Conservation (phyloP, 2,329 filamentous ascomycete species). For the Nigrospora oryzae region DNA sequence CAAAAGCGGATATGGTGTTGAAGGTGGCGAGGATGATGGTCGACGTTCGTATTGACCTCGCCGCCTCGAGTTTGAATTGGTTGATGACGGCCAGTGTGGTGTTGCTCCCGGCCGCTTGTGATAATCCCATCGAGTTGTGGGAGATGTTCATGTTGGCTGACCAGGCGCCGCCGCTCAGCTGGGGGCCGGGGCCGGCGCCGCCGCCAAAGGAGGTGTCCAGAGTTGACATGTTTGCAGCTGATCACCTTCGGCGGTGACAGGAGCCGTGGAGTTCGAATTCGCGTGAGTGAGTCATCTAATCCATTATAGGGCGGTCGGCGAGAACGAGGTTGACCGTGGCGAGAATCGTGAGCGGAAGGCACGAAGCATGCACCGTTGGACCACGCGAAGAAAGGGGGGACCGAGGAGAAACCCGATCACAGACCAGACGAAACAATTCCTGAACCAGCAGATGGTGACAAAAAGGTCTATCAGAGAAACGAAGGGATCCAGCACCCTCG, state of each 20-base stretch:
- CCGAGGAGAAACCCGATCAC: slow-evolving; percentile 25
- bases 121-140: slow-evolving; percentile 12
- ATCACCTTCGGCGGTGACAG: slow-evolving; percentile 18
- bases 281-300: slow-evolving; percentile 33
- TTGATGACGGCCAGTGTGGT: slow-evolving; percentile 38
- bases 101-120: slow-evolving; percentile 25
- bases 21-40: slow-evolving; percentile 53
- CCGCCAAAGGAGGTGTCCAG: slow-evolving; percentile 6
- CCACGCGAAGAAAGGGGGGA: slow-evolving; percentile 7
- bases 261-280: slow-evolving; percentile 11
- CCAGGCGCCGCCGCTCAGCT: slow-evolving; percentile 12
- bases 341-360: slow-evolving; percentile 11
- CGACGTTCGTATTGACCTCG: slow-evolving; percentile 51
- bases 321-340: neutral
- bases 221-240: slow-evolving; percentile 14
- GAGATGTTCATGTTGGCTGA: slow-evolving; percentile 16
- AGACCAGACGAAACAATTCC: slow-evolving; percentile 36
- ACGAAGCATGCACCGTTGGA: slow-evolving; percentile 3
- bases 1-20: slow-evolving; percentile 50
- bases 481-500: slow-evolving; percentile 16
- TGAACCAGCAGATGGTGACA: slow-evolving; percentile 26
- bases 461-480: slow-evolving; percentile 23
- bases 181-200: slow-evolving; percentile 9
- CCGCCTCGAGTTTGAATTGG: slow-evolving; percentile 41
- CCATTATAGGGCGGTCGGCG: slow-evolving; percentile 13